These are phyloP conservation scores for Dactylis glomerata DNA, from an alignment of 176 grass and related monocot species.

Conservation along the genomic window DNA sequence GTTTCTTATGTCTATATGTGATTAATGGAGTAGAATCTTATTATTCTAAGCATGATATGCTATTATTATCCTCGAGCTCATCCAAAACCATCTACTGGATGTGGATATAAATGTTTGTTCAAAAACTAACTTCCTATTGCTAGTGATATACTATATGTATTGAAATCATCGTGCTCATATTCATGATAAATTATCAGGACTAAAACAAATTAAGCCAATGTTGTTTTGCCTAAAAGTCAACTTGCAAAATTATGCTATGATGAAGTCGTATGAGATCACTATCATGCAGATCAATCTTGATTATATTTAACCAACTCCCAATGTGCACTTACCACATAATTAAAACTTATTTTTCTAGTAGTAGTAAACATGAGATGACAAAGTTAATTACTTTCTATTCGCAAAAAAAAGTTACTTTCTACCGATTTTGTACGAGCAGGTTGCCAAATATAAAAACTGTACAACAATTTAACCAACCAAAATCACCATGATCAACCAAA, in stretches of 20 bases:
- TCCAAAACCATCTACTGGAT: not conserved
- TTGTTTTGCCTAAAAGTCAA: not conserved
- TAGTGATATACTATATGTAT: not conserved
- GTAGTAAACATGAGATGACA: not conserved
- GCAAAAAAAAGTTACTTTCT: not conserved
- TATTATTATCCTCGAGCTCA: not conserved
- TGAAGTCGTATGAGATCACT: too few species aligned
- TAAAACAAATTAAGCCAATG: not conserved
- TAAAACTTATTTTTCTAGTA: not conserved
- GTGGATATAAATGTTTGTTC: not conserved
- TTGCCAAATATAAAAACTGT: not conserved
- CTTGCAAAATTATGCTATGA: too few species aligned
- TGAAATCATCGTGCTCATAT: not conserved
- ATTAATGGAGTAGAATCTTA: not conserved
- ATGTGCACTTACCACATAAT: not conserved
- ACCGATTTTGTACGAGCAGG: not conserved
- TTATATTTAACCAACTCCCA: not conserved
- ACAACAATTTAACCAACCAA: not conserved
- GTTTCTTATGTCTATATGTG: not conserved
- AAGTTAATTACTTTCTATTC: not conserved
- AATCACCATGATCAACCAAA: not conserved
- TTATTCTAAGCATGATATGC: not conserved
- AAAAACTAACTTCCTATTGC: not conserved
- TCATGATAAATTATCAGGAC: not conserved
- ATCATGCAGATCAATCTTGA: too few species aligned